phyloP scores from a whole-genome alignment of 2,329 filamentous ascomycete genomes.

The Fusarium xyrophilum region DNA sequence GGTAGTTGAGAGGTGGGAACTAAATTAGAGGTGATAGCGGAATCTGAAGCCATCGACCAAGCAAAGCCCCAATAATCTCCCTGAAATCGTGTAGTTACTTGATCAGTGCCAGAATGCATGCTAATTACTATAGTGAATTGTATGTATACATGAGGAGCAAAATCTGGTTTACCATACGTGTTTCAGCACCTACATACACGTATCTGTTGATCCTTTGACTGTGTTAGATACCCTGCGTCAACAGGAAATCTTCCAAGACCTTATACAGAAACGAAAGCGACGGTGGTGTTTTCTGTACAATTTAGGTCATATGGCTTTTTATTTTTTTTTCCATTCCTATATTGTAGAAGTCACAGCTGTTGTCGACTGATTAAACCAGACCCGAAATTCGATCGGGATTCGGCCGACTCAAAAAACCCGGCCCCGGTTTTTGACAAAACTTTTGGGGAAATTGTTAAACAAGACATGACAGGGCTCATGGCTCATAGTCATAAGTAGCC shows the following conservation, averaged over 20 bases:
- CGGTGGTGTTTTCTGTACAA: not conserved
- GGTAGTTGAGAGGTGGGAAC: not conserved
- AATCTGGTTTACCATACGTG: too few relatives aligned
- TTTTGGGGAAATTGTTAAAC: constrained; percentile 26
- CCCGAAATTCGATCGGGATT: constrained; percentile 9
- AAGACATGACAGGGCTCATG: constrained; percentile 7
- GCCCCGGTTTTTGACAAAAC: constrained; percentile 10
- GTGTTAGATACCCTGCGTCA: not conserved
- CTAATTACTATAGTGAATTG: too few relatives aligned
- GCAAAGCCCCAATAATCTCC: not conserved
- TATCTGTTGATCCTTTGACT: not conserved
- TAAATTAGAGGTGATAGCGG: not conserved
- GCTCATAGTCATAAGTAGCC: constrained; percentile 6
- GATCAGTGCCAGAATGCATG: too few relatives aligned
- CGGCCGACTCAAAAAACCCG: constrained; percentile 19
- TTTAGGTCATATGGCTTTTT: too few relatives aligned
- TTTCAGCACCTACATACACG: not conserved
- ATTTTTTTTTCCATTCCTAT: not conserved
- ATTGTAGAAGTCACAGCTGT: not conserved
- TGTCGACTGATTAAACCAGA: not conserved
- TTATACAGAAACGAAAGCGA: not conserved
- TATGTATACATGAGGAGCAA: not conserved
- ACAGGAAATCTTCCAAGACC: not conserved
- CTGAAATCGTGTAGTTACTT: not conserved
- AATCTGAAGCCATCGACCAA: not conserved